Base-by-base conservation (phyloP, 257 asterid genomes). In the Anisodus acutangulus region DNA sequence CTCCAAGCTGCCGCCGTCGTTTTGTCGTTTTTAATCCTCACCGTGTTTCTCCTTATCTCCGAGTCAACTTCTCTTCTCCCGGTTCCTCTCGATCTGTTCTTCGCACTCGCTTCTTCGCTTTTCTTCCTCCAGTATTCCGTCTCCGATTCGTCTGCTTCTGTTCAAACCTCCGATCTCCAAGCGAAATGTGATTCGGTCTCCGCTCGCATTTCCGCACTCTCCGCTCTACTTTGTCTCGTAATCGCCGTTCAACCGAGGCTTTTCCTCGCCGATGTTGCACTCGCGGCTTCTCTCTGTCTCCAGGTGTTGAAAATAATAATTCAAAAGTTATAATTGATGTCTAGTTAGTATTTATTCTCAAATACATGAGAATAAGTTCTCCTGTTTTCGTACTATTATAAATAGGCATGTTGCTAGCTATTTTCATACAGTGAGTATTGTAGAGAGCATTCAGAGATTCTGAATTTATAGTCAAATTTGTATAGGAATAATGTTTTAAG, bases 121-220 rank as follows among this genome's bases (percentile, higher is more conserved):
- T 95, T 95, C 90, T 92, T 86, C 88, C 93, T 94, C 84, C 90
- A 91, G 35, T 93, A 88, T 85, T 88, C 91, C 8, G 89, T 91
- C 79, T 89, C 93, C 49, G 31, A 16, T 1, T 84, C 95, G 4
- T 82, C 95, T n/a, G 91, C 97, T 41, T 87, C 95, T 17, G 90
- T 89, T 49, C 98, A 94, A 87, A 94, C 94, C 55, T 95, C 98
- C 43, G 99, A 93, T 87, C 95, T 95, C 79, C 97, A 95, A 86
- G 97, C 97, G 13, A 87, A 91, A 85, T 93, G 98, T 71, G 92
- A 85, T 83, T 85, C 94, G 19, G 66, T 91, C 53, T 91, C 97
- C 1, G 97, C 92, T 22, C 80, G 74, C 76, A 85, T 95, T 71
- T 91, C 93, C 41, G 91, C 91, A 7, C 88, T 93, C 60, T 88